phyloP scores from a whole-genome alignment of 495 filamentous ascomycete genomes.

The Hypoxylon intermedium region DNA sequence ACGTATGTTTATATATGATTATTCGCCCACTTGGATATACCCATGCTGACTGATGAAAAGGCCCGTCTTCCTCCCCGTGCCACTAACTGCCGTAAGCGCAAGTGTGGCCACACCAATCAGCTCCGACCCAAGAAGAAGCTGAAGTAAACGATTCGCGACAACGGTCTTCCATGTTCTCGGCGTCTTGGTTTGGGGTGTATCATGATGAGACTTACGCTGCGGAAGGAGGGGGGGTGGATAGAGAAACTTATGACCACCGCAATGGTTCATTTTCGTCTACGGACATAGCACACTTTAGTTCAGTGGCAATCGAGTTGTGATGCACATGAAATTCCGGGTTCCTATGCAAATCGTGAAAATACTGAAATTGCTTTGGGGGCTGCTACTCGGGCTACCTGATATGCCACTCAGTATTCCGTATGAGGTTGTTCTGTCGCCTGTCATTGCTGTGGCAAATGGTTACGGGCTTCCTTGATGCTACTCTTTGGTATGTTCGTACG shows the following conservation, averaged over 20 bases:
- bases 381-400: too few species aligned
- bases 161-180: conserved; percentile 47
- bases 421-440: too few species aligned
- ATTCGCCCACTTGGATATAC: background rate
- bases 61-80: conserved; percentile 97
- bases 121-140: conserved; percentile 99
- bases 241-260: conserved; percentile 18
- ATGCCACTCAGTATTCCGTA: too few species aligned
- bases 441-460: too few species aligned
- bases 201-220: conserved; percentile 35
- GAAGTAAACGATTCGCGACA: conserved; percentile 71
- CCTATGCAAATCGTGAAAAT: background rate
- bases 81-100: conserved; percentile 99
- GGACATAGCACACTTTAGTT: conserved; percentile 37
- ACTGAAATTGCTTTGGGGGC: too few species aligned
- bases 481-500: too few species aligned
- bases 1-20: conserved; percentile 77
- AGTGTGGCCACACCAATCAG: conserved; percentile 99
- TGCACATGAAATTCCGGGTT: conserved; percentile 28
- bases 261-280: conserved; percentile 16
- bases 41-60: conserved; percentile 6
- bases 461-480: too few species aligned
- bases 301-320: conserved; percentile 37
- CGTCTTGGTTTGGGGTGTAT: conserved; percentile 47
- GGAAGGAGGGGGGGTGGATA: conserved; percentile 25